Evolutionary conservation across 225 moss, liverwort and hornwort genomes (phyloP).

Genomic region (Marchantia polymorpha): DNA sequence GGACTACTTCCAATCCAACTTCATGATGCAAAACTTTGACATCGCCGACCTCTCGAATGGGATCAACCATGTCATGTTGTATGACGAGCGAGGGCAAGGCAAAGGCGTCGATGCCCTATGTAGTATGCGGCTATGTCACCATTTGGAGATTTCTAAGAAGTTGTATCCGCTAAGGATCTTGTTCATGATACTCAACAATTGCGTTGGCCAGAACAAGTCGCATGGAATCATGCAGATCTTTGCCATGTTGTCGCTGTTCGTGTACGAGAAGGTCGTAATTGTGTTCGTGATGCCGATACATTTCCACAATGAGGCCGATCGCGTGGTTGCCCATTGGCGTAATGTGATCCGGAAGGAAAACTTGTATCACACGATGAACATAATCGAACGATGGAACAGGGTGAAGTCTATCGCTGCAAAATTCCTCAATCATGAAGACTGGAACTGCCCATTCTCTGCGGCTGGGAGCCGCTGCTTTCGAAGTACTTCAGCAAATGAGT

Average conservation of each 20-base stretch:
- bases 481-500: too few relatives aligned
- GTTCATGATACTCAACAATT: too few relatives aligned
- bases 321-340: constrained; percentile 2
- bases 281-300: background rate
- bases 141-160: too few relatives aligned
- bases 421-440: too few relatives aligned
- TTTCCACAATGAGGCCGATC: constrained; percentile 11
- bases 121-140: constrained; percentile 10
- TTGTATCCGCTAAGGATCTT: background rate
- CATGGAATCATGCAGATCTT: constrained; percentile 3
- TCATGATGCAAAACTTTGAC: constrained; percentile 14
- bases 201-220: constrained; percentile 6
- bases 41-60: background rate
- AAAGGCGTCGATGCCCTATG: constrained; percentile 16
- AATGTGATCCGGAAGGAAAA: constrained; percentile 1
- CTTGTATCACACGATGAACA: too few relatives aligned
- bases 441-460: too few relatives aligned
- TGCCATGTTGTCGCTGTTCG: background rate
- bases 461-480: too few relatives aligned
- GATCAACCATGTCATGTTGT: constrained; percentile 3
- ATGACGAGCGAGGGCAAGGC: constrained; percentile 6
- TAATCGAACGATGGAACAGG: too few relatives aligned
- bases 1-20: too few relatives aligned
- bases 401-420: too few relatives aligned
- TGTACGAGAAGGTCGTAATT: background rate